Percentiles rank a stretch among this genome's conserved stretches.
These are phyloP conservation scores for Diddensiella transvaalensis DNA, from an alignment of 805 yeast species.

Conservation along the genomic window DNA sequence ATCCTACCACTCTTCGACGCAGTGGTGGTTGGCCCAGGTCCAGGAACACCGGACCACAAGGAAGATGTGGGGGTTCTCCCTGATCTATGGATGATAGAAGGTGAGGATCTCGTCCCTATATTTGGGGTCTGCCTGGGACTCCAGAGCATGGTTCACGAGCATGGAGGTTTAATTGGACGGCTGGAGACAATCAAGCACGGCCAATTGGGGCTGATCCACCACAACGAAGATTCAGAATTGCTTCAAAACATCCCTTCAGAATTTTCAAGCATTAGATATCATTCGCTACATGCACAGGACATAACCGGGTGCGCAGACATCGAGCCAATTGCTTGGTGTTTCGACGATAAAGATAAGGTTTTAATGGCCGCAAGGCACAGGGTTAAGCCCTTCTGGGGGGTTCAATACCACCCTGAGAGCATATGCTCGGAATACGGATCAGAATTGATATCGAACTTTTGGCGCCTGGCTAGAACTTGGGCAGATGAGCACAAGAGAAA, in stretches of 20 bases:
- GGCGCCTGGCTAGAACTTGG: conserved; percentile 42
- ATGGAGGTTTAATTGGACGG: conserved; percentile 54
- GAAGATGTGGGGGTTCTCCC: conserved; percentile 73
- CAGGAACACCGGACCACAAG: conserved; percentile 74
- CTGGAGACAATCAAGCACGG: conserved; percentile 76
- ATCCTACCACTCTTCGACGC: conserved; percentile 61
- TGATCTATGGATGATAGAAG: conserved; percentile 43
- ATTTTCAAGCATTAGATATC: conserved; percentile 80
- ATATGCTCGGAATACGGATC: conserved; percentile 74
- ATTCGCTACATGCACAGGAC: conserved; percentile 61
- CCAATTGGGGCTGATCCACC: conserved; percentile 57
- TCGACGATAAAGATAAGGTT: conserved; percentile 52
- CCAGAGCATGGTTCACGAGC: conserved; percentile 68
- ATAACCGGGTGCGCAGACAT: conserved; percentile 19
- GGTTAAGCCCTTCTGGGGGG: conserved; percentile 74
- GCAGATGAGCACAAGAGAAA: conserved; percentile 24
- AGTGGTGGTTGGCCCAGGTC: conserved; percentile 93
- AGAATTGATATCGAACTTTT: conserved; percentile 59
- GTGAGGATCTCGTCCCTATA: conserved; percentile 52
- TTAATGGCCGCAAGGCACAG: conserved; percentile 78
- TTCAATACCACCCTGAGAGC: conserved; percentile 97
- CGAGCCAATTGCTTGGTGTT: conserved; percentile 24
- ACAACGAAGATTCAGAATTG: conserved; percentile 34
- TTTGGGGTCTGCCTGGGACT: conserved; percentile 93
- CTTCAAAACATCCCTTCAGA: conserved; percentile 40